These are phyloP conservation scores for Lactarius trivialis DNA, from an alignment of 768 basidiomycete genomes.

Conservation along the genomic window DNA sequence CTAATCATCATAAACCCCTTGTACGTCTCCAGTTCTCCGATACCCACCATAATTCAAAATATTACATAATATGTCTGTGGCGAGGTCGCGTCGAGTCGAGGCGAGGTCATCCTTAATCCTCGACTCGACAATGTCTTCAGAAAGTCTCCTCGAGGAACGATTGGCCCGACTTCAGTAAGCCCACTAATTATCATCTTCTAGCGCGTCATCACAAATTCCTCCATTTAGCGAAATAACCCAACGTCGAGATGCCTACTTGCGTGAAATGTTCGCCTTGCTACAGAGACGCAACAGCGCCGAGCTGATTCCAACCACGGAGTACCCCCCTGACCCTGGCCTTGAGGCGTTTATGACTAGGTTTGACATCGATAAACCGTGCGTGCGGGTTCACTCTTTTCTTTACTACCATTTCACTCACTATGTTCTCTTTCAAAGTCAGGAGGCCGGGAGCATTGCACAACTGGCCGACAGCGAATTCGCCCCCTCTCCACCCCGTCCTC, in stretches of 20 bases:
- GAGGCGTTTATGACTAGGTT: slow-evolving; percentile 50
- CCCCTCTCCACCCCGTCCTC: slow-evolving; percentile 16
- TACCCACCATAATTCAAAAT: slow-evolving; percentile 7
- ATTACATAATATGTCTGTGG: slow-evolving; percentile 8
- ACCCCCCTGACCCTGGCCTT: slow-evolving; percentile 36
- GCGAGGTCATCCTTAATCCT: not conserved
- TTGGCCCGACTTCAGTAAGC: slow-evolving; percentile 22
- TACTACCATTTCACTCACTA: slow-evolving; percentile 3
- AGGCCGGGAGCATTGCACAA: slow-evolving; percentile 29
- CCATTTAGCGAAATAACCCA: slow-evolving; percentile 48
- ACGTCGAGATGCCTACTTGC: slow-evolving; percentile 64
- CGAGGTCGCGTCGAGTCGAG: not conserved
- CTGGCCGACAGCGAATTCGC: slow-evolving; percentile 26
- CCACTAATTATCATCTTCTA: not conserved
- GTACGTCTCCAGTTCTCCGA: slow-evolving; percentile 15
- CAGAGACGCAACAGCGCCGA: slow-evolving; percentile 44
- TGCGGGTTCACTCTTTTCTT: slow-evolving; percentile 15
- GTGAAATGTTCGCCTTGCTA: slow-evolving; percentile 65
- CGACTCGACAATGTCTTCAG: slow-evolving; percentile 10
- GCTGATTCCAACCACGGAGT: slow-evolving; percentile 35
- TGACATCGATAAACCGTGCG: slow-evolving; percentile 48
- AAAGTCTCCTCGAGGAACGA: slow-evolving; percentile 12
- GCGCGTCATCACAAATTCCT: not conserved
- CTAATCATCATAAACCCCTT: slow-evolving; percentile 20
- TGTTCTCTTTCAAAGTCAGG: slow-evolving; percentile 28